Evolutionary conservation across 2,329 filamentous ascomycete species (phyloP).

Genomic region (Ascomycota sp.): DNA sequence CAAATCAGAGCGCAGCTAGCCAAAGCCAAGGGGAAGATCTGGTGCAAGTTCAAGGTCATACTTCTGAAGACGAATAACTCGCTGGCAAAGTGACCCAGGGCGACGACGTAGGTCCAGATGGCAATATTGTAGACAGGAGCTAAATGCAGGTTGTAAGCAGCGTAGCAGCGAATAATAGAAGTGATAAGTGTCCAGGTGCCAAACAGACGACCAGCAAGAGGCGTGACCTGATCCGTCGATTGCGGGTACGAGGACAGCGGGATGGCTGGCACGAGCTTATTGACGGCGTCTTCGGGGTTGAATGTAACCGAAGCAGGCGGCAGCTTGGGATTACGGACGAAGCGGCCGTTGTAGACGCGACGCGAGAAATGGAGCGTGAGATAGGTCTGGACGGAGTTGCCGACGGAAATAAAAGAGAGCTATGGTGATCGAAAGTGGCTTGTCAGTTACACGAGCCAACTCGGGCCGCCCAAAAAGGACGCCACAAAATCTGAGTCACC

Average conservation of each 20-base stretch:
- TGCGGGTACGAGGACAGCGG: constrained; percentile 20
- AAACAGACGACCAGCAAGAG: constrained; percentile 60
- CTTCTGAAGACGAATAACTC: constrained; percentile 70
- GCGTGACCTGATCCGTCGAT: constrained; percentile 42
- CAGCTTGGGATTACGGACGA: constrained; percentile 28
- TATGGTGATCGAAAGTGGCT: no score
- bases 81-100: constrained; percentile 54
- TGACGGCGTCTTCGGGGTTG: constrained; percentile 30
- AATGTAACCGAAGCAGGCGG: constrained; percentile 17
- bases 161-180: constrained; percentile 58
- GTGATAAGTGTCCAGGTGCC: constrained; percentile 76
- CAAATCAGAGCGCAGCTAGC: constrained; percentile 31
- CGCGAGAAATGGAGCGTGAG: constrained; percentile 59
- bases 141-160: constrained; percentile 61
- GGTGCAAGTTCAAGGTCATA: constrained; percentile 39
- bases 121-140: constrained; percentile 59
- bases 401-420: constrained; percentile 66
- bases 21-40: constrained; percentile 33
- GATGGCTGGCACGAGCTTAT: constrained; percentile 28
- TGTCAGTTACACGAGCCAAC: no score
- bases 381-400: constrained; percentile 75
- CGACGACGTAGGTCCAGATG: constrained; percentile 63
- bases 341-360: constrained; percentile 62
- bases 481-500: not conserved
- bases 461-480: not conserved